These are phyloP conservation scores for Styphnolobium japonicum DNA, from an alignment of 306 rosid species.

Conservation along the genomic window DNA sequence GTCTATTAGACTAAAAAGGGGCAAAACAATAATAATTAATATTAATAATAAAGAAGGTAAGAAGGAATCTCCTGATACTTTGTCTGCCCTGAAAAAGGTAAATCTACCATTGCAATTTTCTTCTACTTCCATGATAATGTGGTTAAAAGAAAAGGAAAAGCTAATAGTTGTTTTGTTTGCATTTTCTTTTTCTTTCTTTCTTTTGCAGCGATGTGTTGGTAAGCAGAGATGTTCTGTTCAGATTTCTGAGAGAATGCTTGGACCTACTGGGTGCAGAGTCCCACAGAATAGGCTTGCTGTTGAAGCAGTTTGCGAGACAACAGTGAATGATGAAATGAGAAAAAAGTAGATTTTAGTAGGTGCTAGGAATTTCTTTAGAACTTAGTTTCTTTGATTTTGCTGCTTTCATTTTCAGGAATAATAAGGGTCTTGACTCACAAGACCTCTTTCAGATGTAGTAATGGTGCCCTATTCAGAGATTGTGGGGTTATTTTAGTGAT, in stretches of 20 bases:
- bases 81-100: background rate
- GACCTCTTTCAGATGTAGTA: background rate
- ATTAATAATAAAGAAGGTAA: too few relatives aligned
- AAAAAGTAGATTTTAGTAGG: background rate
- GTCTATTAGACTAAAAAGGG: too few relatives aligned
- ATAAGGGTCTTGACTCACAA: background rate
- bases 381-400: background rate
- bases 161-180: background rate
- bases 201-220: constrained; percentile 10
- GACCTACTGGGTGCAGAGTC: background rate
- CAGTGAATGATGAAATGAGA: background rate
- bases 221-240: constrained; percentile 5
- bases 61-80: background rate
- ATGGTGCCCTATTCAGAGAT: too few relatives aligned
- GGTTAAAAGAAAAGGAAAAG: background rate
- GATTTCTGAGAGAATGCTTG: background rate
- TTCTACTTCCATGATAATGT: background rate
- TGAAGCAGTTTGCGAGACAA: background rate
- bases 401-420: background rate
- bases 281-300: constrained; percentile 5
- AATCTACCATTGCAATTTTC: background rate
- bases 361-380: background rate
- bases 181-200: background rate
- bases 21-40: too few relatives aligned
- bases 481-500: too few relatives aligned